phyloP scores from a whole-genome alignment of 2,329 filamentous ascomycete genomes.

The Alternaria arbusti region DNA sequence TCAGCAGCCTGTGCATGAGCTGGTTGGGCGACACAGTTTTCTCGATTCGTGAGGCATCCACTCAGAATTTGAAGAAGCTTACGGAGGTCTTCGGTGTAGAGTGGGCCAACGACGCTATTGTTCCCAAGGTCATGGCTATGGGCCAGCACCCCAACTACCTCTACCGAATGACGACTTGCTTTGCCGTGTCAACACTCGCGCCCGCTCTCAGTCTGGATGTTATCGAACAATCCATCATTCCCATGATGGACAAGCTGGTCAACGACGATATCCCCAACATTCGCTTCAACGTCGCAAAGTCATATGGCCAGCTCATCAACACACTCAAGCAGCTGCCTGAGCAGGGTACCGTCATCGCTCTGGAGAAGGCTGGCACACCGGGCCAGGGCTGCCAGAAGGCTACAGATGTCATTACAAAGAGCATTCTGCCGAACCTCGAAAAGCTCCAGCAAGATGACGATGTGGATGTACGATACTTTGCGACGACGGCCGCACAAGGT shows the following conservation, averaged over 20 bases:
- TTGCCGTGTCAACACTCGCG: conserved; percentile 93
- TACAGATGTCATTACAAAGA: conserved; percentile 81
- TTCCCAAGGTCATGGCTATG: conserved; percentile 99
- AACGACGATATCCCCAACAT: conserved; percentile 97
- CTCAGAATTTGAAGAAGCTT: conserved; percentile 96
- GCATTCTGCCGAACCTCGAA: conserved; percentile 86
- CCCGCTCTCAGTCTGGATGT: conserved; percentile 92
- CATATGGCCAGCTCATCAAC: conserved; percentile 86
- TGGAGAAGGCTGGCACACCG: conserved; percentile 76
- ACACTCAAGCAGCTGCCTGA: conserved; percentile 91
- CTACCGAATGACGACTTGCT: conserved; percentile 99
- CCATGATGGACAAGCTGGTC: conserved; percentile 94
- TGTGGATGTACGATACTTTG: conserved; percentile 97
- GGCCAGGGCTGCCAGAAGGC: conserved; percentile 70
- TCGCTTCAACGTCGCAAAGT: conserved; percentile 99
- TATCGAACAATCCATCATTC: conserved; percentile 89
- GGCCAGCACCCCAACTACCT: conserved; percentile 98
- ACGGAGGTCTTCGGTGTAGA: conserved; percentile 98
- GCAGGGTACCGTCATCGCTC: conserved; percentile 80
- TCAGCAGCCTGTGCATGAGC: conserved; percentile 94
- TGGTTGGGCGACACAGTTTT: conserved; percentile 99
- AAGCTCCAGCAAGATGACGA: conserved; percentile 97
- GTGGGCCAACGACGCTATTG: conserved; percentile 96
- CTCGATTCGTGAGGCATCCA: conserved; percentile 96
- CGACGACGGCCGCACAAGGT: conserved; percentile 78